phyloP scores from a whole-genome alignment of 2,329 filamentous ascomycete genomes.

The Fusarium ramigenum region DNA sequence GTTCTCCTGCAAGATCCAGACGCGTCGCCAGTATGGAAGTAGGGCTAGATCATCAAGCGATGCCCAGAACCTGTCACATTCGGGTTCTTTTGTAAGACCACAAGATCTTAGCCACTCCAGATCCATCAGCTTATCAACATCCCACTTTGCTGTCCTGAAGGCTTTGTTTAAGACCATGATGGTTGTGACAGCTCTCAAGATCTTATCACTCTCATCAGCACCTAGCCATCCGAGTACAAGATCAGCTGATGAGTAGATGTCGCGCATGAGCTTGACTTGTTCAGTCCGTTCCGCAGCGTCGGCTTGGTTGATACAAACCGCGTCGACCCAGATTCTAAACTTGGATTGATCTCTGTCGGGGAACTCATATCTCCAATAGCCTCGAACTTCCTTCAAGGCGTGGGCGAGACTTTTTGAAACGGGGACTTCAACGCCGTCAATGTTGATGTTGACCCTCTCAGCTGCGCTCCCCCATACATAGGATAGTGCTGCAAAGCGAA shows the following conservation, averaged over 20 bases:
- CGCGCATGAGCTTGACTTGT: conserved; percentile 13
- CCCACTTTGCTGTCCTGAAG: neutral
- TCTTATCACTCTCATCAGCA: neutral
- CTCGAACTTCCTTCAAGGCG: neutral
- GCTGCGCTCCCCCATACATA: neutral
- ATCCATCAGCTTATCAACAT: neutral
- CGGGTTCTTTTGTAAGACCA: neutral
- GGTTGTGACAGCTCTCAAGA: neutral
- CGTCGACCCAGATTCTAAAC: conserved; percentile 6
- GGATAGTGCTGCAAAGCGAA: neutral
- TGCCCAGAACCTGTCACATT: neutral
- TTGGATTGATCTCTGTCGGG: neutral
- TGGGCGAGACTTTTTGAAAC: neutral
- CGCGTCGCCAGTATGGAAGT: neutral
- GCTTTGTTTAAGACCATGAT: neutral
- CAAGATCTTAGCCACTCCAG: neutral
- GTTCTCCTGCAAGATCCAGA: neutral
- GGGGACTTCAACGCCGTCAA: neutral
- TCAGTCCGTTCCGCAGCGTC: neutral
- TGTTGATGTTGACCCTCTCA: neutral
- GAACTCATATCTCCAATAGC: neutral
- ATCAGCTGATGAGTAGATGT: conserved; percentile 3
- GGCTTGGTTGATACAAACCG: neutral
- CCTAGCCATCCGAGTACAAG: neutral
- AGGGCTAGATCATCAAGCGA: neutral